These are phyloP conservation scores for Melaleuca alternifolia DNA, from an alignment of 345 rosid species.

Conservation along the genomic window DNA sequence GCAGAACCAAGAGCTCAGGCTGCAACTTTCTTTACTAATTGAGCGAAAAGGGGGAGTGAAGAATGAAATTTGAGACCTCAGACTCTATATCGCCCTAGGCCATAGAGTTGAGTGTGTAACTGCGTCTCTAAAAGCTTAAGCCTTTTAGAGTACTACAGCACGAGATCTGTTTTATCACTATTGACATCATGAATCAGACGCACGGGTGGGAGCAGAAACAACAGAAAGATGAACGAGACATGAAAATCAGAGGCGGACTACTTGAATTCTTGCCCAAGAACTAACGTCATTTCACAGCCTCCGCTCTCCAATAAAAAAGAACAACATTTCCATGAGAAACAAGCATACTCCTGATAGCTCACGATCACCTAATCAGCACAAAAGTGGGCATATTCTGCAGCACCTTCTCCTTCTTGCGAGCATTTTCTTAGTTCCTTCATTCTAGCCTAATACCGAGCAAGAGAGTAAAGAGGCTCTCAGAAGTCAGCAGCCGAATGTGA, in stretches of 20 bases:
- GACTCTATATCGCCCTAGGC: not conserved
- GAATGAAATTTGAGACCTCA: not conserved
- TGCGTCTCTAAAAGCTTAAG: not conserved
- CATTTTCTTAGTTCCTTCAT: not conserved
- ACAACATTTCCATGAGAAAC: not conserved
- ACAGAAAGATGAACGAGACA: not conserved
- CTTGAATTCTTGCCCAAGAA: not conserved
- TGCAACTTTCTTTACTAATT: constrained; percentile 38
- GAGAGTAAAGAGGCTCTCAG: not conserved
- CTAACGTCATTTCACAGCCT: not conserved
- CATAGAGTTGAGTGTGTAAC: not conserved
- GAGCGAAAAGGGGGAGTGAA: not conserved
- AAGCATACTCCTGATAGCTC: not conserved
- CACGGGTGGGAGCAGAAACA: not conserved
- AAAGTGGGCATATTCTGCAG: not conserved
- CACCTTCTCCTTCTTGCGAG: not conserved
- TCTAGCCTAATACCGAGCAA: not conserved
- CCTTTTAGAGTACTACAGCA: not conserved
- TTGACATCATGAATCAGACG: not conserved
- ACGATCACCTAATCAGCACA: not conserved
- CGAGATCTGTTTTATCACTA: not conserved
- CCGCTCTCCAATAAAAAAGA: not conserved
- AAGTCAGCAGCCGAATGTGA: not conserved
- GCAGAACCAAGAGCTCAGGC: constrained; percentile 33
- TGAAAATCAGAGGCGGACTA: not conserved